Conservation (phyloP, 805 yeast genomes). For the Blastobotrys chiropterorum region DNA sequence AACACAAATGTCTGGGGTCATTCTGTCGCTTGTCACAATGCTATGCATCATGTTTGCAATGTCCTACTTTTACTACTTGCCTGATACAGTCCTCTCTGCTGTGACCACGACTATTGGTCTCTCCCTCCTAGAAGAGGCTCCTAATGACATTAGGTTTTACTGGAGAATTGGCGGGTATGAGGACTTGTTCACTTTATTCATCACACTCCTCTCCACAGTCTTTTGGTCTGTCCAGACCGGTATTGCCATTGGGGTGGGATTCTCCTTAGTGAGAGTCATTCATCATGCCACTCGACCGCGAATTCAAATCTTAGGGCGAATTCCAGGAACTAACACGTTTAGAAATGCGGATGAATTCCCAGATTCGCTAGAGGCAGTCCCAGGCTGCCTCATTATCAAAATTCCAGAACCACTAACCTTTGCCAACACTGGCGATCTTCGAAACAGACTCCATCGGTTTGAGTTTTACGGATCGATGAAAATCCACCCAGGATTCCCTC, state of each 20-base stretch:
- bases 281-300: slow-evolving; percentile 76
- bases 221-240: slow-evolving; percentile 84
- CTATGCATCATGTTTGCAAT: slow-evolving; percentile 56
- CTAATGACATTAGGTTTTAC: slow-evolving; percentile 70
- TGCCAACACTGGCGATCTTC: slow-evolving; percentile 75
- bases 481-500: slow-evolving; percentile 70
- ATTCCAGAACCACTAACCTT: slow-evolving; percentile 87
- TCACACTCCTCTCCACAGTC: slow-evolving; percentile 60
- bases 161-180: slow-evolving; percentile 65
- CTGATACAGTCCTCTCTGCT: slow-evolving; percentile 72
- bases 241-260: slow-evolving; percentile 76
- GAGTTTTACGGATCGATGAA: slow-evolving; percentile 71
- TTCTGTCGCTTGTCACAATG: slow-evolving; percentile 72
- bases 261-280: slow-evolving; percentile 72
- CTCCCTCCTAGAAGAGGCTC: slow-evolving; percentile 75
- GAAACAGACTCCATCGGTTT: slow-evolving; percentile 56
- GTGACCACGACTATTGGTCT: slow-evolving; percentile 75
- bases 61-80: slow-evolving; percentile 62
- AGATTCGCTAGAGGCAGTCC: slow-evolving; percentile 41
- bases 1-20: slow-evolving; percentile 76
- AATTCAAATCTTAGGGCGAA: slow-evolving; percentile 73
- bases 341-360: slow-evolving; percentile 64
- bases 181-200: slow-evolving; percentile 61
- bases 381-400: slow-evolving; percentile 70
- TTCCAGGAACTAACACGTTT: slow-evolving; percentile 55